phyloP scores from a whole-genome alignment of 2,329 filamentous ascomycete species.

The Macrophomina phaseolina region DNA sequence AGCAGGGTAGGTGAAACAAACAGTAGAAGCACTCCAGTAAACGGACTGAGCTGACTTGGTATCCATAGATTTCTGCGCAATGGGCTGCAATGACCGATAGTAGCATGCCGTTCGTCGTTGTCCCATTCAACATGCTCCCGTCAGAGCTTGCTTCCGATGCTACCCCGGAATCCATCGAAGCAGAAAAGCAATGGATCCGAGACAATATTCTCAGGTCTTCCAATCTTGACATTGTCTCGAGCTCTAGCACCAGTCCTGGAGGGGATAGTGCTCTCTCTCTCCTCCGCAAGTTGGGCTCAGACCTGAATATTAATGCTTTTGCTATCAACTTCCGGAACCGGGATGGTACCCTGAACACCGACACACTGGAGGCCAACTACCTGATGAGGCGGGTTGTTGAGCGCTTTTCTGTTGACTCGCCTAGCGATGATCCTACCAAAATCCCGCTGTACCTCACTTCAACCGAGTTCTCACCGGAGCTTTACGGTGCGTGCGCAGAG shows the following conservation, averaged over 20 bases:
- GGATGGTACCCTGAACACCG: conserved; percentile 49
- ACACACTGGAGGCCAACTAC: conserved; percentile 57
- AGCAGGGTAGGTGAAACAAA: conserved; percentile 40
- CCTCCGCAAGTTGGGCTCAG: conserved; percentile 51
- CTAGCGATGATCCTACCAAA: conserved; percentile 46
- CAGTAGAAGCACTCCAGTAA: too few relatives aligned
- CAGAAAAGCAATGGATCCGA: conserved; percentile 48
- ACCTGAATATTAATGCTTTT: conserved; percentile 57
- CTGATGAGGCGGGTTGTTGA: conserved; percentile 54
- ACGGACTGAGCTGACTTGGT: not conserved
- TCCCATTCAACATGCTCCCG: conserved; percentile 53
- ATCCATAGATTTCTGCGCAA: conserved; percentile 42
- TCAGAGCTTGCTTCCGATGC: conserved; percentile 39
- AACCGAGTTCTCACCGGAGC: conserved; percentile 48
- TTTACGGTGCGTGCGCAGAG: conserved; percentile 50
- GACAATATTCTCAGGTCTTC: conserved; percentile 46
- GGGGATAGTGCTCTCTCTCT: conserved; percentile 46
- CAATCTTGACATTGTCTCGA: conserved; percentile 45
- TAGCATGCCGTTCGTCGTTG: conserved; percentile 44
- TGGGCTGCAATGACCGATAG: conserved; percentile 49
- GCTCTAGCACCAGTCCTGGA: conserved; percentile 34
- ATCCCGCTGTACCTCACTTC: conserved; percentile 55
- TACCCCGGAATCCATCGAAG: conserved; percentile 38
- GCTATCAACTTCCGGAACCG: conserved; percentile 51
- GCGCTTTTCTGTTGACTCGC: conserved; percentile 49